Evolutionary conservation across 2,329 filamentous ascomycete species (phyloP).

Genomic region (Chaetomiaceae sp.): DNA sequence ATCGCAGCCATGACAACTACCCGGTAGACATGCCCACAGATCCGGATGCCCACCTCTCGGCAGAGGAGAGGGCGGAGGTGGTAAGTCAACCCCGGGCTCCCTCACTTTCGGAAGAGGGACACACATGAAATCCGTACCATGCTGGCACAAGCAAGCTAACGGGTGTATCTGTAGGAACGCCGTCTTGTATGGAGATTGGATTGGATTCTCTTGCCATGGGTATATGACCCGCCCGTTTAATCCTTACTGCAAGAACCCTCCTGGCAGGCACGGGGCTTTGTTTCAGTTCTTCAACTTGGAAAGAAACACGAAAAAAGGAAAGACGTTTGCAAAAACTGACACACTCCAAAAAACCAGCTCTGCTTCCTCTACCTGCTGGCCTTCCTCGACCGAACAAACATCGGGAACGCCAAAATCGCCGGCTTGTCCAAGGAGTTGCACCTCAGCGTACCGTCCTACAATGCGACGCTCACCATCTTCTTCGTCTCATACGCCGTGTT

Average conservation of each 20-base stretch:
- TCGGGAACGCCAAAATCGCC: constrained; percentile 64
- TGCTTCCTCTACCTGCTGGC: constrained; percentile 69
- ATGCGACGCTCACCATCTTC: constrained; percentile 73
- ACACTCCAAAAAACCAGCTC: constrained; percentile 43
- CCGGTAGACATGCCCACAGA: constrained; percentile 27
- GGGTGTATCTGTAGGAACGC: constrained; percentile 28
- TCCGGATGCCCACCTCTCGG: constrained; percentile 31
- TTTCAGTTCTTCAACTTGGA: too few relatives aligned
- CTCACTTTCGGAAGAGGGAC: neutral
- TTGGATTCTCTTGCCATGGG: constrained; percentile 34
- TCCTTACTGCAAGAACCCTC: too few relatives aligned
- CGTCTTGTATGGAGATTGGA: constrained; percentile 32
- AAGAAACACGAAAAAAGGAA: too few relatives aligned
- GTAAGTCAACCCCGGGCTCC: constrained; percentile 26
- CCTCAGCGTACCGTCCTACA: constrained; percentile 63
- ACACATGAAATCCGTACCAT: neutral
- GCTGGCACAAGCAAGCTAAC: neutral
- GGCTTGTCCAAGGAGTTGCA: constrained; percentile 51
- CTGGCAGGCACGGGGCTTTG: too few relatives aligned
- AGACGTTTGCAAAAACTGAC: too few relatives aligned
- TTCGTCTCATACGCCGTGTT: constrained; percentile 81
- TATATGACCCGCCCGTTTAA: too few relatives aligned
- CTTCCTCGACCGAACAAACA: constrained; percentile 73
- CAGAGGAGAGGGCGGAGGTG: constrained; percentile 27
- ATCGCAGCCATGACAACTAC: constrained; percentile 21